Conservation (phyloP, 2,329 filamentous ascomycete species). For the Venturia nashicola region DNA sequence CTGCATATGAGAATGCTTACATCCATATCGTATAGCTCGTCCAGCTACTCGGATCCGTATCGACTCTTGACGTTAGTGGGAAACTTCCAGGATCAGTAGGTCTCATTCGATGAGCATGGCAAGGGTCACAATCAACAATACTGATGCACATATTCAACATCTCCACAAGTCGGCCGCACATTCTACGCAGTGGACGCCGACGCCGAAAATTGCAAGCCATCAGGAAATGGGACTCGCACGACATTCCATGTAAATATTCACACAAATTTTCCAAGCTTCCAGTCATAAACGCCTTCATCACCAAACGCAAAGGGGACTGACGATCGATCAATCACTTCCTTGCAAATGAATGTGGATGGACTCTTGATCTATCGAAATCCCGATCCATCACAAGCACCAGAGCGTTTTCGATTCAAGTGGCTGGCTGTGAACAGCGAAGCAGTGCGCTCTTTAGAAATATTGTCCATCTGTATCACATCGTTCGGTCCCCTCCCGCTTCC, state of each 20-base stretch:
- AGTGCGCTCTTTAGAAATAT: too few species aligned
- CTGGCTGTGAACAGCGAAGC: neutral
- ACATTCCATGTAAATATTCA: neutral
- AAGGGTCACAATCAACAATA: neutral
- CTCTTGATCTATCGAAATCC: neutral
- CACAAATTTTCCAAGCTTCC: neutral
- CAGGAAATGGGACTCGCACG: neutral
- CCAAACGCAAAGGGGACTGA: neutral
- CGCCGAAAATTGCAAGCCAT: neutral
- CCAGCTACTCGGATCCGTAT: neutral
- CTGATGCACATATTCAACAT: neutral
- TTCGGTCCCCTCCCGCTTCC: neutral
- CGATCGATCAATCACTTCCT: neutral
- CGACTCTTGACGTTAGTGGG: neutral
- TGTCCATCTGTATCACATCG: neutral
- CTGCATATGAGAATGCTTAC: neutral
- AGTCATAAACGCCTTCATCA: neutral
- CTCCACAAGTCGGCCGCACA: neutral
- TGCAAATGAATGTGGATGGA: neutral
- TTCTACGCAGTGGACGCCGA: too few species aligned
- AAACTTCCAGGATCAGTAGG: neutral
- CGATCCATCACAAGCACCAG: neutral
- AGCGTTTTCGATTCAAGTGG: neutral
- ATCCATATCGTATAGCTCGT: neutral
- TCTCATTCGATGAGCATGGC: neutral